phyloP scores from a whole-genome alignment of 805 yeast genomes.

The Teunomyces atbi region DNA sequence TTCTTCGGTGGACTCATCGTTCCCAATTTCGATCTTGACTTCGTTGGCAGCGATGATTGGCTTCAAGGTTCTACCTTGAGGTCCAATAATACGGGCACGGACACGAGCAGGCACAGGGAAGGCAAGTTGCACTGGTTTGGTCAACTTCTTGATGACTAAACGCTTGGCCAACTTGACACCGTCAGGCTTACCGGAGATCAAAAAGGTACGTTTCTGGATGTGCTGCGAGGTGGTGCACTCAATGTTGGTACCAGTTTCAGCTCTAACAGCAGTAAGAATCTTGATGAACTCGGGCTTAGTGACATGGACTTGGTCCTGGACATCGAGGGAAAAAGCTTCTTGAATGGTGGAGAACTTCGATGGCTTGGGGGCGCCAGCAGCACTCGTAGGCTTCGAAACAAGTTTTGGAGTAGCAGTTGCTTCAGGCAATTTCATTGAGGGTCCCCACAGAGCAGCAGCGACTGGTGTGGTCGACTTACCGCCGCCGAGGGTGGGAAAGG shows the following conservation, averaged over 20 bases:
- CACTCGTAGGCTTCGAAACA: constrained; percentile 9
- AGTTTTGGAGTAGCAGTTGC: constrained; percentile 19
- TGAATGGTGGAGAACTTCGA: constrained; percentile 60
- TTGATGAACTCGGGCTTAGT: constrained; percentile 65
- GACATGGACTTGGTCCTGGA: constrained; percentile 63
- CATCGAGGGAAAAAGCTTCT: constrained; percentile 74
- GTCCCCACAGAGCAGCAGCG: constrained; percentile 43
- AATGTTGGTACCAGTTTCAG: constrained; percentile 60
- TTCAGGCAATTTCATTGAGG: constrained; percentile 22
- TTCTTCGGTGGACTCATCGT: constrained; percentile 27
- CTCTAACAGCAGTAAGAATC: constrained; percentile 61
- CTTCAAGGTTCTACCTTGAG: constrained; percentile 78
- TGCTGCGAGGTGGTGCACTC: constrained; percentile 80
- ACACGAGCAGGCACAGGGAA: constrained; percentile 74
- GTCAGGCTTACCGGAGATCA: constrained; percentile 71
- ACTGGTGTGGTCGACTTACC: constrained; percentile 31
- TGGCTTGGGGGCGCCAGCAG: constrained; percentile 22
- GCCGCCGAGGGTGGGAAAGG: constrained; percentile 68
- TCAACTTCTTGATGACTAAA: constrained; percentile 70
- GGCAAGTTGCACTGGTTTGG: constrained; percentile 63
- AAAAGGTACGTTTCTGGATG: constrained; percentile 76
- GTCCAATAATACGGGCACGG: constrained; percentile 79
- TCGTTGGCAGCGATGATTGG: constrained; percentile 71
- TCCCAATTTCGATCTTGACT: constrained; percentile 68
- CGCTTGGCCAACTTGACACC: constrained; percentile 70